These are phyloP conservation scores for Hortiboletus rubellus DNA, from an alignment of 1,284 basidiomycete genomes.

Conservation along the genomic window DNA sequence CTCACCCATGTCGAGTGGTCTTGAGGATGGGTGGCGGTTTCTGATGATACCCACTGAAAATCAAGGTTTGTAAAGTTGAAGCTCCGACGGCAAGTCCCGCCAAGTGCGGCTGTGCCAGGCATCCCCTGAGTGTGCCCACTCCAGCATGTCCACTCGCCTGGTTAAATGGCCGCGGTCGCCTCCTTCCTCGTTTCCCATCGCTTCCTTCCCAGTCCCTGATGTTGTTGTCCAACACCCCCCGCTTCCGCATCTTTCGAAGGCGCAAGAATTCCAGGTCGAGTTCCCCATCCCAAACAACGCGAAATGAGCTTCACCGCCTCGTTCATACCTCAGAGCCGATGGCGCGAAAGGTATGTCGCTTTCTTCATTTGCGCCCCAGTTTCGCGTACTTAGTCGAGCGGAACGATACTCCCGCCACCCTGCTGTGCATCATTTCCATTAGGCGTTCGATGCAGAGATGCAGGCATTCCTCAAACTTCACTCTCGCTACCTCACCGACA, in stretches of 20 bases:
- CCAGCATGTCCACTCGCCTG: conserved; percentile 21
- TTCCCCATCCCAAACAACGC: conserved; percentile 79
- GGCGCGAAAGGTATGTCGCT: conserved; percentile 71
- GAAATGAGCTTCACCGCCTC: conserved; percentile 93
- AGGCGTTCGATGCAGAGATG: conserved; percentile 96
- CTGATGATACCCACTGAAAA: conserved; percentile 35
- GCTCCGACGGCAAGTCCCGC: conserved; percentile 33
- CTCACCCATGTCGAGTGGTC: conserved; percentile 56
- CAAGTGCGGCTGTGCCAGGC: conserved; percentile 11
- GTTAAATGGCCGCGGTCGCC: conserved; percentile 24
- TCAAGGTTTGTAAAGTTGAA: conserved; percentile 33
- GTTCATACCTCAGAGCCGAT: conserved; percentile 78
- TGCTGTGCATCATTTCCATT: background rate
- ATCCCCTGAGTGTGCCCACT: too few relatives aligned
- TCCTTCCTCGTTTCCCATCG: conserved; percentile 27
- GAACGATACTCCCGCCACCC: background rate
- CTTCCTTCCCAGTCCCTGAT: conserved; percentile 25
- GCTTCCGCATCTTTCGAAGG: conserved; percentile 24
- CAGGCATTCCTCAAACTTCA: conserved; percentile 97
- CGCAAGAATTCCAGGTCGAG: conserved; percentile 18
- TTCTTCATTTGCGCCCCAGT: conserved; percentile 12
- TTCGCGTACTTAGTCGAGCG: conserved; percentile 30
- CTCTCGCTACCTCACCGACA: conserved; percentile 92
- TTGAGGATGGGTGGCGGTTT: conserved; percentile 35
- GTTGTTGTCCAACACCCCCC: conserved; percentile 21